A percentile compares a stretch with the other conserved stretches of the same genome.
phyloP scores from a whole-genome alignment of 1,139 yeast genomes.

The Diutina sp. region DNA sequence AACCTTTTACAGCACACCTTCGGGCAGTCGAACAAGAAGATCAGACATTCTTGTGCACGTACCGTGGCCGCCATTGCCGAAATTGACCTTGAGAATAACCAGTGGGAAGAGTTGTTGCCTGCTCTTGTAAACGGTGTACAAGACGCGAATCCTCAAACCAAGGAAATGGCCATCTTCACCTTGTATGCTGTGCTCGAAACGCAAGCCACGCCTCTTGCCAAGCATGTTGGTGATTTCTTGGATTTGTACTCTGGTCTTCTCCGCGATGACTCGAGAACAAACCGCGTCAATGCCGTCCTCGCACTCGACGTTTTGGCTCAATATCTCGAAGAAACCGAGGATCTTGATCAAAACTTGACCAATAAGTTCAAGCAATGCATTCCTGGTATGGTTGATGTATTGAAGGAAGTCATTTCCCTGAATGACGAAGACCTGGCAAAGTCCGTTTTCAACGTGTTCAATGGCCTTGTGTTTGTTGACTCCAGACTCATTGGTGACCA shows the following conservation, averaged over 20 bases:
- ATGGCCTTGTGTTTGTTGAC: slow-evolving; percentile 66
- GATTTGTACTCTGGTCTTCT: slow-evolving; percentile 57
- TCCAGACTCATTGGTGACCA: slow-evolving; percentile 69
- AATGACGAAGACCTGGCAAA: slow-evolving; percentile 65
- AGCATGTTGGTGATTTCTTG: slow-evolving; percentile 56
- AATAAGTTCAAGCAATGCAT: slow-evolving; percentile 52
- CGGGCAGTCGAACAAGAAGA: slow-evolving; percentile 37
- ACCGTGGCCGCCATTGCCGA: slow-evolving; percentile 81
- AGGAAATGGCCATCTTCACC: slow-evolving; percentile 79
- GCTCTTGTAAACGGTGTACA: slow-evolving; percentile 53
- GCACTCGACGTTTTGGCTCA: slow-evolving; percentile 72
- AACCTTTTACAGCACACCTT: slow-evolving; percentile 62
- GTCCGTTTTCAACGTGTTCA: slow-evolving; percentile 76
- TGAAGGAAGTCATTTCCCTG: slow-evolving; percentile 58
- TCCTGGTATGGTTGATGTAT: slow-evolving; percentile 73
- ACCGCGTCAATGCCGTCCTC: slow-evolving; percentile 72
- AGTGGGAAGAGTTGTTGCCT: slow-evolving; percentile 75
- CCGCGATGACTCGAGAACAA: slow-evolving; percentile 54
- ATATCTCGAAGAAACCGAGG: slow-evolving; percentile 44
- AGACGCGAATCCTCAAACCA: slow-evolving; percentile 43
- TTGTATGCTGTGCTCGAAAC: slow-evolving; percentile 70
- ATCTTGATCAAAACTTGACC: slow-evolving; percentile 35
- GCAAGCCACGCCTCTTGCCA: slow-evolving; percentile 49
- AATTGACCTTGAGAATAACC: slow-evolving; percentile 46
- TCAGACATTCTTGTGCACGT: slow-evolving; percentile 84